Base-by-base conservation (phyloP, 352 stramenopile genomes). In the Globisporangium solare region DNA sequence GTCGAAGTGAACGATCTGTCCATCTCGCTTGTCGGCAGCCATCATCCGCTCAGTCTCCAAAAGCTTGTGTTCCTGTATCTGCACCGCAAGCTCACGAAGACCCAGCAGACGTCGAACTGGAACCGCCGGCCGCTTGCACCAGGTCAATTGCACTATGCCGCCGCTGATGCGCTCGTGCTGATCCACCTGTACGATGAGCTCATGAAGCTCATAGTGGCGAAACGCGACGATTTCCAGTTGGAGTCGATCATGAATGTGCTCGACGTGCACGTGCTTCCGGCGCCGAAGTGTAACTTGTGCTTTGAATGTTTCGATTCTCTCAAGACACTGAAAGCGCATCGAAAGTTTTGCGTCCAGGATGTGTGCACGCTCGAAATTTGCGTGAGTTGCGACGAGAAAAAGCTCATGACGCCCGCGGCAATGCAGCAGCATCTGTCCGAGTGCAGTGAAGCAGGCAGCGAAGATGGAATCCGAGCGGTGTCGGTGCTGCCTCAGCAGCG, bases 51-150 rank as follows among this genome's bases (percentile, higher is more conserved):
- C 3, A 90, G 82, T 64, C 63, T 92, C 15, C 79, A 92, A 62
- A 92, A 92, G 51, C 67, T 90, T 6, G 79, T 86, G 27, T 88
- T 74, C 53, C 72, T 87, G 39, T 92, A 88, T 53, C 65, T 92
- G 45, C 65, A 86, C 47, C 72, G 67, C 24, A 80, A 78, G 32
- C 67, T 92, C 14, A 74, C 75, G 6, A 90, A 90, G 65, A 89
- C 79, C 17, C 82, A 89, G 72, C 82, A 92, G 64, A 83, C 64
- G 22, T 92, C 82, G 18, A 89, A 92, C 56, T 92, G 82, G 82
- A 81, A 82, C 47, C 67, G 82, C 10, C 74, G 82, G 12, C 82
- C 82, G 14, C 68, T 92, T 2, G 70, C 71, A 5, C 45, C 55
- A 0, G 67, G 66, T 18, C 82, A 92, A 45, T 60, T 92, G 2